phyloP scores from a whole-genome alignment of 371 early-diverging fungal species.

The Batrachochytrium dendrobatidis region DNA sequence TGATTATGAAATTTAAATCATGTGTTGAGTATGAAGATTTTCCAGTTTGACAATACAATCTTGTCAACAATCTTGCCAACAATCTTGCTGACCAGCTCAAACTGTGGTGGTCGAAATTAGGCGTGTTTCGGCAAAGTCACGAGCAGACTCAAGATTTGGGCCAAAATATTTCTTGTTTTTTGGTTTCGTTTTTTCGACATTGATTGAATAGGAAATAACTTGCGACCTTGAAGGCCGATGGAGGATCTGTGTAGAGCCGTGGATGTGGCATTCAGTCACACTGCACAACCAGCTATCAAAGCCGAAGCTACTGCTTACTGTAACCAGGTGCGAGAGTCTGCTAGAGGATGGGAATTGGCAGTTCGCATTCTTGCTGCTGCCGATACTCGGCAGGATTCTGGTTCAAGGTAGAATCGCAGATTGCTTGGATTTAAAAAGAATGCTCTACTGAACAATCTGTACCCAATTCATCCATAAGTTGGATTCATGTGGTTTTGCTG shows the following conservation, averaged over 20 bases:
- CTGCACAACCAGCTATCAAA: constrained; percentile 18
- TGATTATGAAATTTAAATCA: no score
- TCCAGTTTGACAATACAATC: no score
- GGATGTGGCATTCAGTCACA: constrained; percentile 20
- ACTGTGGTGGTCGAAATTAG: no score
- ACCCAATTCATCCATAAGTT: not conserved
- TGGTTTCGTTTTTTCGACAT: no score
- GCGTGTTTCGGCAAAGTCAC: no score
- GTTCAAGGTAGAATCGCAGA: not conserved
- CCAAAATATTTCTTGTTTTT: no score
- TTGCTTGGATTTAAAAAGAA: not conserved
- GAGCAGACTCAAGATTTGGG: no score
- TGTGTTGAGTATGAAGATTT: no score
- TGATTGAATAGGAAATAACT: no score
- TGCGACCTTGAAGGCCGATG: no score
- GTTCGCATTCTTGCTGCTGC: constrained; percentile 66
- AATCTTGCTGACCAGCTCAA: no score
- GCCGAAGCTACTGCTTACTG: constrained; percentile 77
- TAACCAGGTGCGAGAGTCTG: constrained; percentile 68
- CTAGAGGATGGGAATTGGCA: constrained; percentile 83
- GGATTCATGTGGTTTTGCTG: constrained; percentile 3
- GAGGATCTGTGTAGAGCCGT: constrained; percentile 35
- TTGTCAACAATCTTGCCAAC: no score
- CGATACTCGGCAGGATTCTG: constrained; percentile 57
- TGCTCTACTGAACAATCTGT: not conserved